Base-by-base conservation (phyloP, 768 basidiomycete species). In the Auricularia sp. region DNA sequence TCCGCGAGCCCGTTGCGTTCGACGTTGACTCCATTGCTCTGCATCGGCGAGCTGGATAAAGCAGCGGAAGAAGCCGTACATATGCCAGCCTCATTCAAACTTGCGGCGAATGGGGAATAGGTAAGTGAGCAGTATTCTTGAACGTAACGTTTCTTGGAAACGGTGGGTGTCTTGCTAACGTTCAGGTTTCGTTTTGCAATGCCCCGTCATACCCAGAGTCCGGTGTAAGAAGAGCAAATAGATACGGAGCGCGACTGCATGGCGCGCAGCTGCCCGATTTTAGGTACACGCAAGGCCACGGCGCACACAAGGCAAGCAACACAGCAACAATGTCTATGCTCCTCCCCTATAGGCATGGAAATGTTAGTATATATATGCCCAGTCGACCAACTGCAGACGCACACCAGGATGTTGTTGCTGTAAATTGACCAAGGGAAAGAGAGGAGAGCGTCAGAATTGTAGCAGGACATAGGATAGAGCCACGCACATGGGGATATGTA, bases 401-500 rank as follows among this genome's bases (percentile, higher is more conserved):
- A 97, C 94, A 97, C 94, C 67, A 97, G 84, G 70, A 97, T 97
- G 75, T 97, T 96, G 79, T 96, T 97, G 84, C 93, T 96, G 71
- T 14, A 64, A 36, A 51, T 29, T 2, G 14, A 39, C 6, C 61
- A 68, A 29, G 69, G 61, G 61, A 8, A 7, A 12, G 61, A 61
- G n/a, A 23, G 18, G 59, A 16, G 36, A 53, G 36, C 47, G 61
- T 44, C 62, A 44, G 62, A 54, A 36, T 43, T 18, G 65, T 43
- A 36, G 85, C 39, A 42, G 39, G 39, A 42, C 39, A 29, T 29
- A 29, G 29, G 39, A 42, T 14, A 14, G 39, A 14, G 8, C 39
- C 39, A 42, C 94, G 79, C 70, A 96, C 94, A 97, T 96, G 71
- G 95, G 94, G 76, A 96, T 97, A 77, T 98, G 94, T 70, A 98